Evolutionary conservation across 495 filamentous ascomycete genomes (phyloP).

Genomic region (Lasiosphaeris hirsuta): DNA sequence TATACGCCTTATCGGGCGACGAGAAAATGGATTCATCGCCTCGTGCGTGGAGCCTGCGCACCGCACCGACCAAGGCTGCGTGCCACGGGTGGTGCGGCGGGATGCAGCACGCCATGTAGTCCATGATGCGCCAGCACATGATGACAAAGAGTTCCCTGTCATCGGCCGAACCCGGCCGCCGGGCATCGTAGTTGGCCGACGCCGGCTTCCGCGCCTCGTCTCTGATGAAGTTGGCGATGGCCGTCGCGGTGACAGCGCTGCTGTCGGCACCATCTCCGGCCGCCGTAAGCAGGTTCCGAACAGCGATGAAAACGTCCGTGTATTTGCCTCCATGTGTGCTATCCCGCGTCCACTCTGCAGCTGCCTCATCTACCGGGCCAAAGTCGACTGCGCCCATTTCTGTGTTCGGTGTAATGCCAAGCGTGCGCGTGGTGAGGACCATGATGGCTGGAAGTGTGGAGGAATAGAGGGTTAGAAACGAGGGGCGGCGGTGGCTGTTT

Average conservation of each 20-base stretch:
- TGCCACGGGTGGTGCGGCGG: conserved; percentile 5
- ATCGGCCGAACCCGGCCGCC: neutral
- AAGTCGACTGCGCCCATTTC: conserved; percentile 7
- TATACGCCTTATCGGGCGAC: conserved; percentile 5
- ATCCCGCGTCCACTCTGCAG: conserved; percentile 5
- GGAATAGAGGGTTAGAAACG: conserved; percentile 1
- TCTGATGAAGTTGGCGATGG: conserved; percentile 7
- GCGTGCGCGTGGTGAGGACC: conserved; percentile 4
- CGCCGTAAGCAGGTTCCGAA: conserved; percentile 6
- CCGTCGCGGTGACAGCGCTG: conserved; percentile 6
- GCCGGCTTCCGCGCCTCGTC: conserved; percentile 1
- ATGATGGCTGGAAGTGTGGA: conserved; percentile 7
- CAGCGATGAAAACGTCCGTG: conserved; percentile 6
- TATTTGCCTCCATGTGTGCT: conserved; percentile 6
- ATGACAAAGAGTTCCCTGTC: conserved; percentile 6
- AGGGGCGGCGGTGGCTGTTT: neutral
- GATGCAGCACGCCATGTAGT: conserved; percentile 6
- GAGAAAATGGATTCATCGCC: conserved; percentile 6
- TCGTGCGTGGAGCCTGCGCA: conserved; percentile 5
- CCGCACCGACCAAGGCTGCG: conserved; percentile 6
- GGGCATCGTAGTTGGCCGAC: conserved; percentile 2
- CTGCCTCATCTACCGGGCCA: conserved; percentile 4
- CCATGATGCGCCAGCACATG: conserved; percentile 5
- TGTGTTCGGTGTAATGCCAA: conserved; percentile 6
- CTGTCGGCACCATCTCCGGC: conserved; percentile 4